Base-by-base conservation (phyloP, 2,329 filamentous ascomycete species). In the Scolecobasidium constrictum region DNA sequence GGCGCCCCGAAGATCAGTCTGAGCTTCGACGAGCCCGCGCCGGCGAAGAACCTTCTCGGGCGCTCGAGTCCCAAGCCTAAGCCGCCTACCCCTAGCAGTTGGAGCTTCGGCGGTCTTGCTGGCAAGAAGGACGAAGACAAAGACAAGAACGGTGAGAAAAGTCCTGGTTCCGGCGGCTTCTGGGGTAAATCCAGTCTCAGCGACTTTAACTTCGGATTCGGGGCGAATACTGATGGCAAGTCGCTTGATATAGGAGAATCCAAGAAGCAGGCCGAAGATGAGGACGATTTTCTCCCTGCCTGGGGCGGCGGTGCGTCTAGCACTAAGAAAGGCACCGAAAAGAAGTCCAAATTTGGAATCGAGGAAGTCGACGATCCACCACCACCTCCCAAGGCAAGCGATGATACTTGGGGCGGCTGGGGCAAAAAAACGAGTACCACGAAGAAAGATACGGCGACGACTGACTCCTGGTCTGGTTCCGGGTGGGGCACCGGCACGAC, bases 1-100 rank as follows among this genome's bases (percentile, higher is more conserved):
- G 49, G 46, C 36, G 63, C 61, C 40, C 67, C 67, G 17, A 67
- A 69, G 54, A 61, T 70, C 49, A 65, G 69, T 46, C 56, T 71
- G 47, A 63, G 62, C 47, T 66, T 69, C 48, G 63, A 62, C 36
- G 55, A 56, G 38, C 21, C 26, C 38, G 51, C 21, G 47, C 40
- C 34, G 50, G 44, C 33, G 48, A 53, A 40, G 33, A 31, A 12
- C 7, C 9, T 9, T 9, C 7, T 9, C 9, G 35, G 9, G 9
- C 9, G 35, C 35, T 19, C 26, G n/a, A n/a, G 26, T 31, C 7
- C 60, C 45, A 62, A 63, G 47, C 55, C 61, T 21, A 42, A 49
- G 7, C 49, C 48, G 34, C 54, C 6, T 11, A 22, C 28, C 18
- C 22, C 38, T 23, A 35, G 20, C n/a, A 36, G 38, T 26, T 45